Conservation (phyloP, 2,329 filamentous ascomycete genomes). For the Torrubiellomyces zombiae region DNA sequence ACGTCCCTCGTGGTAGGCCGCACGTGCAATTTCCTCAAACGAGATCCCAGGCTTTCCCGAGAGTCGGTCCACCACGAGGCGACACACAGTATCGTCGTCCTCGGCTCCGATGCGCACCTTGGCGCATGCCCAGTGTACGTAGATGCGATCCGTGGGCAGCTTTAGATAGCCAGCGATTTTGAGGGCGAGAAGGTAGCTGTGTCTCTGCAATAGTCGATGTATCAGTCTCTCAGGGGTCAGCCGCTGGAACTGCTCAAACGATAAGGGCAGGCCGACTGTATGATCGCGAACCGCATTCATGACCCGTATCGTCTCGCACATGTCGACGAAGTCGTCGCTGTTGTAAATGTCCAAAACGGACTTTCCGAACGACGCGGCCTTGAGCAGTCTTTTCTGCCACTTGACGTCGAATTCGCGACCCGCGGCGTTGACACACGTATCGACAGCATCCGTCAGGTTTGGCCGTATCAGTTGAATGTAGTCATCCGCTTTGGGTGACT, state of each 20-base stretch:
- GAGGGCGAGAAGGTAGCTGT: slow-evolving; percentile 81
- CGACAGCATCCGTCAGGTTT: slow-evolving; percentile 80
- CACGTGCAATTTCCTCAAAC: slow-evolving; percentile 82
- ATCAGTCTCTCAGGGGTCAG: slow-evolving; percentile 83
- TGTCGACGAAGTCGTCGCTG: slow-evolving; percentile 96
- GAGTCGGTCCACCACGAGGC: slow-evolving; percentile 70
- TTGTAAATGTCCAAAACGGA: slow-evolving; percentile 95
- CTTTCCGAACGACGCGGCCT: slow-evolving; percentile 93
- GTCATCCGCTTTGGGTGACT: slow-evolving; percentile 93
- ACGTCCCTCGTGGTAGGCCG: slow-evolving; percentile 87
- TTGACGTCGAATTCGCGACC: slow-evolving; percentile 79
- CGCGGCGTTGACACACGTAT: slow-evolving; percentile 82
- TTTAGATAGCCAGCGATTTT: slow-evolving; percentile 77
- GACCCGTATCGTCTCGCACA: slow-evolving; percentile 86
- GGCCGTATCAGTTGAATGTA: slow-evolving; percentile 88
- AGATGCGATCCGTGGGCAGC: slow-evolving; percentile 75
- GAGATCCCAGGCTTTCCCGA: slow-evolving; percentile 83
- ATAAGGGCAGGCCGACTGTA: slow-evolving; percentile 75
- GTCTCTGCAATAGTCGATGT: slow-evolving; percentile 67
- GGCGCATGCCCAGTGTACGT: slow-evolving; percentile 91
- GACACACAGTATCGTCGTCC: slow-evolving; percentile 77
- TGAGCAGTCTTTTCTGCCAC: slow-evolving; percentile 93
- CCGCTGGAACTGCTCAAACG: slow-evolving; percentile 84
- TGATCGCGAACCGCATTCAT: slow-evolving; percentile 87
- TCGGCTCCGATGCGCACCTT: slow-evolving; percentile 77